Evolutionary conservation across 2,329 filamentous ascomycete genomes (phyloP), one percentile per base, ranked within the genome.

Genomic region (Cytospora mali): DNA sequence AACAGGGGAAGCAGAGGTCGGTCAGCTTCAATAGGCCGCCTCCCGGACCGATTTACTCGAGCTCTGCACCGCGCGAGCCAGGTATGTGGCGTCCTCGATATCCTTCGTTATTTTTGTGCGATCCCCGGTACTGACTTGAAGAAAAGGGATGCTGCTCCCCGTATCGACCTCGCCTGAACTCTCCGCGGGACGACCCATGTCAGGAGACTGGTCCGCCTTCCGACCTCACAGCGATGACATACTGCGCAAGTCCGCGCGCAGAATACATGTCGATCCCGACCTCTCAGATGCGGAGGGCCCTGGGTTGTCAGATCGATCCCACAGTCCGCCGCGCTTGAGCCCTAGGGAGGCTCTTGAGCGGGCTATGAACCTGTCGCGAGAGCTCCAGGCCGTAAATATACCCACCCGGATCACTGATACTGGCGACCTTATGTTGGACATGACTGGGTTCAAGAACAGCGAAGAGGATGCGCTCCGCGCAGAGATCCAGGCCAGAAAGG

Each of bases 351-450:
- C 93, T 9, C 84, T 96, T 62, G 87, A 92, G 65, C 87, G 95
- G 68, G 95, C 95, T 9, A 87, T 90, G 72, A 87, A 89, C 29
- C 81, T 99, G 13, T 97, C 94, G 11, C 91, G 92, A 73, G 93
- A 93, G 74, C 83, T 99, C 3, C 91, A 91, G 52, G 89, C 87
- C 3, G 95, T 91, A 54, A 97, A 98, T 72, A 98, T 99, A 64
- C 92, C 93, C 6, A 95, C 90, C 62, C 89, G 92, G 67, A 88
- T 99, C n/a, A 98, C 90, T 1, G 93, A 96, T 62, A 90, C 86
- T 0, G 95, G 95, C 18, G 95, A 99, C 75, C 80, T 99, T 61
- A 98, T 98, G 93, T 80, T 99, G 58, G 95, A 99, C 74, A 97
- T 99, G 93, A 93, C 93, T 0, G 92, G 92, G 0, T 97, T 97